A percentile compares a stretch with the other conserved stretches of the same genome.
These are phyloP conservation scores for Lyophyllum shimeji DNA, from an alignment of 768 basidiomycete genomes.

Conservation along the genomic window DNA sequence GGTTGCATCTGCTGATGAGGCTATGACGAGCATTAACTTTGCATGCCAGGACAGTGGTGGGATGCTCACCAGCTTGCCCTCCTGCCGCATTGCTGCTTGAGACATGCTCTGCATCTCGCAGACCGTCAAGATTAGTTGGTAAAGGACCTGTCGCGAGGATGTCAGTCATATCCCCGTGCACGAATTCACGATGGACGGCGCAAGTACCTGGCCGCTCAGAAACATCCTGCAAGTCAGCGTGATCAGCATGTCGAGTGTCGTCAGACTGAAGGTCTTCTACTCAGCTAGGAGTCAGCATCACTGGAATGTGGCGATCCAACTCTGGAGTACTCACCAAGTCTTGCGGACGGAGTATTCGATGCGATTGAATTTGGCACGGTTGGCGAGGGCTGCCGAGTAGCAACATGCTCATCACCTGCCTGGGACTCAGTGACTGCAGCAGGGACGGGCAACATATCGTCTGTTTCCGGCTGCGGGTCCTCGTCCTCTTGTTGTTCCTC, in stretches of 20 bases:
- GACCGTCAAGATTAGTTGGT: background rate
- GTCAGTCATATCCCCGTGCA: background rate
- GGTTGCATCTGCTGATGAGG: constrained; percentile 6
- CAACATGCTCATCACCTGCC: background rate
- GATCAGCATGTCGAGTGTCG: constrained; percentile 1
- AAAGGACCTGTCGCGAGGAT: background rate
- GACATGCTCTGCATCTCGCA: background rate
- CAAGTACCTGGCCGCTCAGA: constrained; percentile 5
- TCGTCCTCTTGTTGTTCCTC: constrained; percentile 2
- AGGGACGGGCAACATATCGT: constrained; percentile 3
- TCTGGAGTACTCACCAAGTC: background rate
- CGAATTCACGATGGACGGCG: background rate
- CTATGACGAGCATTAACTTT: background rate
- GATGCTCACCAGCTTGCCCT: constrained; percentile 6
- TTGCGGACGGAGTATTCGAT: background rate
- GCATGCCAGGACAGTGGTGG: background rate
- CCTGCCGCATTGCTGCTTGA: constrained; percentile 1
- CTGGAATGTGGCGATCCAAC: background rate
- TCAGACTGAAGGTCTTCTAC: background rate
- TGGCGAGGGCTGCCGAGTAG: background rate
- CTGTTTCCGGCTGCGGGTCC: constrained; percentile 1
- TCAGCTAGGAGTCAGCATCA: background rate
- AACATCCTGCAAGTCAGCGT: background rate
- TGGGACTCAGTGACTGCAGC: background rate
- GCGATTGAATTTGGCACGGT: background rate